phyloP scores from a whole-genome alignment of 2,329 filamentous ascomycete genomes.

The Apiospora hydei region DNA sequence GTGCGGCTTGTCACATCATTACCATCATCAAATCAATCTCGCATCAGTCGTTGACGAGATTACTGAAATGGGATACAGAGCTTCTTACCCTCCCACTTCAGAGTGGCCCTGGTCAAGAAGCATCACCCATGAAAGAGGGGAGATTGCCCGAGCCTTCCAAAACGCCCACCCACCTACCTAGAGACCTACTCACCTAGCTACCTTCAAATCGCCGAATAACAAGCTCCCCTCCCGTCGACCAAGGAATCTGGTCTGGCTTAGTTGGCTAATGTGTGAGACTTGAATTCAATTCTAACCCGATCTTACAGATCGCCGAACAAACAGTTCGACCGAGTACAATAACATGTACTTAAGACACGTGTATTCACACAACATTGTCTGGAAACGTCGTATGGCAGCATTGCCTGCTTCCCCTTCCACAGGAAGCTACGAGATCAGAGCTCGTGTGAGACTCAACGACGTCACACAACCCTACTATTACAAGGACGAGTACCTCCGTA shows the following conservation, averaged over 20 bases:
- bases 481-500: slow-evolving; percentile 71
- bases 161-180: neutral
- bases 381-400: neutral
- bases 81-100: neutral
- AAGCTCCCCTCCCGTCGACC: neutral
- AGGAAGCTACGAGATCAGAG: slow-evolving; percentile 34
- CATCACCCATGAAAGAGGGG: neutral
- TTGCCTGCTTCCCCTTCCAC: neutral
- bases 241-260: neutral
- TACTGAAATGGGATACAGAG: neutral
- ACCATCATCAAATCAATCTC: no score
- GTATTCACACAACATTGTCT: neutral
- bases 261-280: neutral
- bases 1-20: no score
- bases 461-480: slow-evolving; percentile 64
- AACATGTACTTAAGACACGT: neutral
- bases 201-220: neutral
- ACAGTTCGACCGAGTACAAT: neutral
- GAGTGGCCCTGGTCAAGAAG: neutral
- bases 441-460: slow-evolving; percentile 58
- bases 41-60: no score
- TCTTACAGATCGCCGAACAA: neutral
- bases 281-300: neutral
- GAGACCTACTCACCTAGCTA: neutral
- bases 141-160: neutral